A percentile compares a stretch with the other conserved stretches of the same genome.
phyloP scores from a whole-genome alignment of 2,329 filamentous ascomycete species.

The Talaromyces sp. region DNA sequence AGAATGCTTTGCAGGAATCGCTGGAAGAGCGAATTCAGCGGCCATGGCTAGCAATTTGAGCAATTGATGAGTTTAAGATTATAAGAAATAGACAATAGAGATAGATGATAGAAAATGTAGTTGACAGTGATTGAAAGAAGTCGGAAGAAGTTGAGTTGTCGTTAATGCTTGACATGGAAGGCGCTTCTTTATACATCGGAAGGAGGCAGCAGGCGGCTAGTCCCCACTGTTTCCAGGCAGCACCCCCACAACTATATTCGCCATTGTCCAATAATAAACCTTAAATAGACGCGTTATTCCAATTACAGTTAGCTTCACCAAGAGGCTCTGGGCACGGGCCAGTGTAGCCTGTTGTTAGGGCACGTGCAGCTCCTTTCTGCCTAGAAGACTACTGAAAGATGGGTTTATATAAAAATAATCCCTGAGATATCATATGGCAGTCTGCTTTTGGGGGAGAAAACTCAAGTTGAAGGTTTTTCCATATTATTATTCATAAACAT shows the following conservation, averaged over 20 bases:
- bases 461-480: no score
- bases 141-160: not conserved
- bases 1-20: slow-evolving; percentile 24
- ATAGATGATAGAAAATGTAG: not conserved
- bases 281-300: not conserved
- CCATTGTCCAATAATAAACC: not conserved
- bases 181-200: not conserved
- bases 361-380: no score
- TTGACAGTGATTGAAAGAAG: not conserved
- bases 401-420: no score
- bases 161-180: not conserved
- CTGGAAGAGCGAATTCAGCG: slow-evolving; percentile 18
- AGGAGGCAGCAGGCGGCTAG: not conserved
- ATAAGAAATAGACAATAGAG: not conserved
- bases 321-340: not conserved
- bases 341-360: not conserved
- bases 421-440: no score
- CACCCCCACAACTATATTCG: not conserved
- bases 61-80: not conserved
- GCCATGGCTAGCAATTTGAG: not conserved
- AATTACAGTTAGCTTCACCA: not conserved
- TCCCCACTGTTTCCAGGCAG: not conserved
- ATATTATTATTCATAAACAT: no score
- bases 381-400: no score
- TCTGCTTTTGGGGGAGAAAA: no score